Evolutionary conservation across 257 asterid species (phyloP).

Genomic region (Handroanthus guayacan): DNA sequence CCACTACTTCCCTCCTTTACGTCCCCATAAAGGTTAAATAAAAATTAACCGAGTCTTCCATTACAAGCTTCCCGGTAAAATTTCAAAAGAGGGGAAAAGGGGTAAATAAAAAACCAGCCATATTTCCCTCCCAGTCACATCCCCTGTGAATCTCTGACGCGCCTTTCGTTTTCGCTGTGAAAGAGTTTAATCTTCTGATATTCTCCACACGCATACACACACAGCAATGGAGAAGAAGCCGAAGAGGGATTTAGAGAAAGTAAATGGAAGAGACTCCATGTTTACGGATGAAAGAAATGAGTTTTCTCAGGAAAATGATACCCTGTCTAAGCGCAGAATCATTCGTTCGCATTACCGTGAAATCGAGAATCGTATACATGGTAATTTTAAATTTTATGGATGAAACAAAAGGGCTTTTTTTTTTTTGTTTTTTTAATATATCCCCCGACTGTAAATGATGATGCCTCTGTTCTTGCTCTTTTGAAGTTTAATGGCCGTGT

Average conservation of each 20-base stretch:
- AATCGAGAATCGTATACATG: slow-evolving; percentile 40
- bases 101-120: not conserved
- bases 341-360: slow-evolving; percentile 38
- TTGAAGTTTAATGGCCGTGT: not conserved
- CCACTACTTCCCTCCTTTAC: too few relatives aligned
- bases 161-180: not conserved
- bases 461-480: not conserved
- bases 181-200: not conserved
- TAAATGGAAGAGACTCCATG: not conserved
- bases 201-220: not conserved
- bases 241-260: slow-evolving; percentile 26
- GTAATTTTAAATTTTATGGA: slow-evolving; percentile 13
- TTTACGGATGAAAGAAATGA: not conserved
- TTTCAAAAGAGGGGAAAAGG: slow-evolving; percentile 11
- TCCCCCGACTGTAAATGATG: not conserved
- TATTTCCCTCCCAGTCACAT: not conserved
- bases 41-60: not conserved
- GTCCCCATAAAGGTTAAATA: not conserved
- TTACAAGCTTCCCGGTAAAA: slow-evolving; percentile 13
- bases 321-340: slow-evolving; percentile 13
- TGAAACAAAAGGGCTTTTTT: not conserved
- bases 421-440: too few relatives aligned
- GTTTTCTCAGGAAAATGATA: not conserved
- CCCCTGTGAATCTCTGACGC: not conserved
- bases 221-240: not conserved